Conservation (phyloP, 305 asterid genomes). For the Solanum chacoense region DNA sequence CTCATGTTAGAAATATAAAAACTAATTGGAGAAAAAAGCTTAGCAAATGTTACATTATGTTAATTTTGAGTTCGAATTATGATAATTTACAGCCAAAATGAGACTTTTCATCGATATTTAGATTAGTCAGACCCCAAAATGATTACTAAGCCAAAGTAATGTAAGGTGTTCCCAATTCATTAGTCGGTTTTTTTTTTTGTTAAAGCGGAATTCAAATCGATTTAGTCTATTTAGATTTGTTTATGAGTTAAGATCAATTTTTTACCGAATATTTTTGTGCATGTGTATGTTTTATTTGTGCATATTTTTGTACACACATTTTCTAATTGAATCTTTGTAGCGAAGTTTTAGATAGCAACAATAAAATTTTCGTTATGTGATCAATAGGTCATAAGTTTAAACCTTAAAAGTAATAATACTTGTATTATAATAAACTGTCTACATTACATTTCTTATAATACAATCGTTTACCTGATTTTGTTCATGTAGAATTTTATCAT, state of each 20-base stretch:
- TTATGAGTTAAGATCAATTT: neutral
- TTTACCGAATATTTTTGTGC: neutral
- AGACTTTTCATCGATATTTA: accelerated
- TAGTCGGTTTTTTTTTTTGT: neutral
- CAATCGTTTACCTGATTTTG: no score
- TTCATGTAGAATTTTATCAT: no score
- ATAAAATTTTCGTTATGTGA: neutral
- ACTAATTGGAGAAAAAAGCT: neutral
- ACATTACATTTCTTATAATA: no score
- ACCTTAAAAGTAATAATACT: no score
- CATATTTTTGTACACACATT: neutral
- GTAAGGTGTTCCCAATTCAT: neutral
- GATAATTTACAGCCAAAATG: neutral
- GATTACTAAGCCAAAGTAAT: neutral
- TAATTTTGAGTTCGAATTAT: neutral
- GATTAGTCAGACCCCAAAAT: neutral
- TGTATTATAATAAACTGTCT: no score
- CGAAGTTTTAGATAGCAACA: neutral
- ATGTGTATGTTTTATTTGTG: neutral
- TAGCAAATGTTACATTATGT: neutral
- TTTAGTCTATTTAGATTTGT: neutral
- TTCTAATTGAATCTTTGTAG: neutral
- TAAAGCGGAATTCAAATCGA: neutral
- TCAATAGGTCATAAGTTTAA: no score
- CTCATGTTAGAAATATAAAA: neutral